Percentiles rank a stretch among this genome's conserved stretches.
Evolutionary conservation across 2,329 filamentous ascomycete genomes (phyloP).

Genomic region (Pseudogymnoascus sp.): DNA sequence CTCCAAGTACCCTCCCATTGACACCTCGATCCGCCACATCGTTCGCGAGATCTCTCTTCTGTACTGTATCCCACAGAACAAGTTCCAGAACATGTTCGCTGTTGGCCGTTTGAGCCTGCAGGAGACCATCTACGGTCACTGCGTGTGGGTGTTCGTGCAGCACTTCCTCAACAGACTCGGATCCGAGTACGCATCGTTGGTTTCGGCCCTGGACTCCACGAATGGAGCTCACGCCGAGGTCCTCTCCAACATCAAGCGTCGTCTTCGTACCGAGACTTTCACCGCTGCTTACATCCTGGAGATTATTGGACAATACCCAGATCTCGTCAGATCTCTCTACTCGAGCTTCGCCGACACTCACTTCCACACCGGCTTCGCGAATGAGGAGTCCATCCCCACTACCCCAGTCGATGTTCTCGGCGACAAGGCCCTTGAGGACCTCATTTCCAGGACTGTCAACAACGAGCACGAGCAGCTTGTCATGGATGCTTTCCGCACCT

Average conservation of each 20-base stretch:
- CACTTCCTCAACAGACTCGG: constrained; percentile 95
- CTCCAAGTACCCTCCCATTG: constrained; percentile 66
- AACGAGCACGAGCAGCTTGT: constrained; percentile 98
- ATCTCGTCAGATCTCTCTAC: constrained; percentile 80
- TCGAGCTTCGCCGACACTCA: constrained; percentile 87
- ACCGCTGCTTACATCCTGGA: constrained; percentile 97
- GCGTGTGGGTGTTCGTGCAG: constrained; percentile 94
- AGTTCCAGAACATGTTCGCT: constrained; percentile 85
- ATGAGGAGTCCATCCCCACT: constrained; percentile 45
- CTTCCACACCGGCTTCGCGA: constrained; percentile 49
- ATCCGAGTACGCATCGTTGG: constrained; percentile 83
- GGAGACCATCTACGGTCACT: constrained; percentile 95
- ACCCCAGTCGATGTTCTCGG: constrained; percentile 64
- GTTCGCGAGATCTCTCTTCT: constrained; percentile 96
- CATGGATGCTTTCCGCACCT: constrained; percentile 91
- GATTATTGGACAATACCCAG: constrained; percentile 87
- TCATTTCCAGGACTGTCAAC: constrained; percentile 70
- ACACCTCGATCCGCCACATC: constrained; percentile 95
- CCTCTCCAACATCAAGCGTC: constrained; percentile 89
- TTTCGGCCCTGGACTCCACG: constrained; percentile 69
- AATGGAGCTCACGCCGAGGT: constrained; percentile 79
- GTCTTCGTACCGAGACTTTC: constrained; percentile 92
- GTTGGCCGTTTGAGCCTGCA: constrained; percentile 82
- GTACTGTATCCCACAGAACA: constrained; percentile 97
- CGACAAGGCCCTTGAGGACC: constrained; percentile 65